Percentiles rank a stretch among this genome's conserved stretches.
Evolutionary conservation across 2,329 filamentous ascomycete genomes (phyloP).

Genomic region (Penicillium janthinellum): DNA sequence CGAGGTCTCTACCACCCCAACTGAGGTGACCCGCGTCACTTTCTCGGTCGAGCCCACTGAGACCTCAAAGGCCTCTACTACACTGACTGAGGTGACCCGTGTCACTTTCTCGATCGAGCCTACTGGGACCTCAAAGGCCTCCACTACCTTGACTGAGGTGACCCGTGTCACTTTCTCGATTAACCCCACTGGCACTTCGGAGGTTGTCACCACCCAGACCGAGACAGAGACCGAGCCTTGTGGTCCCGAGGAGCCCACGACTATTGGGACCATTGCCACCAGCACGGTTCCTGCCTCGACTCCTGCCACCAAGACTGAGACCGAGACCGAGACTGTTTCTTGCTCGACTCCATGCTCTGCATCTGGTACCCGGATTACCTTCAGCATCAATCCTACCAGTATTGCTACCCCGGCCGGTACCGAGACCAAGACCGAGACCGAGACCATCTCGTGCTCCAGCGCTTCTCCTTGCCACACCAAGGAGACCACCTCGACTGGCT

Average conservation of each 20-base stretch:
- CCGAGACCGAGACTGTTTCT: too few species aligned
- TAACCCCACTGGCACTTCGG: neutral
- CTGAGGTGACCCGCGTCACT: neutral
- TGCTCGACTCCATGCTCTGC: too few species aligned
- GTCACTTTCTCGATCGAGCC: neutral
- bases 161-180: neutral
- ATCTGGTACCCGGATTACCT: neutral
- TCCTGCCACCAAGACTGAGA: neutral
- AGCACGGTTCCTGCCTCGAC: neutral
- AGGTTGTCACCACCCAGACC: neutral
- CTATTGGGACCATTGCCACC: neutral
- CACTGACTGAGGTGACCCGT: neutral
- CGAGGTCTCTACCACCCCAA: neutral
- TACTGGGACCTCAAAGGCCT: neutral
- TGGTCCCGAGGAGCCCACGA: neutral
- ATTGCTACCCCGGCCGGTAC: slow-evolving; percentile 8
- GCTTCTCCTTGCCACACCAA: neutral
- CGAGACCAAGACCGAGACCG: slow-evolving; percentile 20
- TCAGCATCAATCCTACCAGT: neutral
- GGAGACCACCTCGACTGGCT: neutral
- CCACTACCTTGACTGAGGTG: neutral
- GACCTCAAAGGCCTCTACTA: neutral
- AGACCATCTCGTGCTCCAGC: neutral
- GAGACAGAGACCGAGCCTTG: neutral
- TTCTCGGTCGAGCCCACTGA: neutral